phyloP scores from a whole-genome alignment of 2,329 filamentous ascomycete species.

The Penicillium sp. region DNA sequence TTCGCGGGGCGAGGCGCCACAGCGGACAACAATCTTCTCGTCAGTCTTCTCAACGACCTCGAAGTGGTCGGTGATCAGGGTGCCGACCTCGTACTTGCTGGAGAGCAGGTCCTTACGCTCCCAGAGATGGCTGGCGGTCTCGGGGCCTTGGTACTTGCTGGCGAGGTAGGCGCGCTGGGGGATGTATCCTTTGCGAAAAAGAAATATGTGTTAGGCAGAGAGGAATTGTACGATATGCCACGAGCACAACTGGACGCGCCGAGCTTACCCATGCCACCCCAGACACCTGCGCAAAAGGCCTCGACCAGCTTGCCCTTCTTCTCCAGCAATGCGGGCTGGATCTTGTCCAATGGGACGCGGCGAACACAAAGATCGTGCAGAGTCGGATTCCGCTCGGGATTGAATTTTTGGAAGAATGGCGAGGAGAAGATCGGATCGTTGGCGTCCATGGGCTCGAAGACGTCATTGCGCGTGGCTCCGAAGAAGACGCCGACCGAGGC shows the following conservation, averaged over 20 bases:
- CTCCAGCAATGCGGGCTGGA: constrained; percentile 66
- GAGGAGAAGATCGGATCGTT: constrained; percentile 64
- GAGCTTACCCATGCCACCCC: constrained; percentile 64
- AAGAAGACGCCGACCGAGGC: constrained; percentile 57
- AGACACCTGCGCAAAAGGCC: constrained; percentile 68
- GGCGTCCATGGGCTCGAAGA: constrained; percentile 59
- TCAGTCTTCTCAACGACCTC: constrained; percentile 68
- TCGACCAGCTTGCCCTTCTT: constrained; percentile 62
- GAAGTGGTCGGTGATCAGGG: constrained; percentile 70
- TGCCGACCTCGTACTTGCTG: constrained; percentile 64
- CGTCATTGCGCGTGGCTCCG: constrained; percentile 58
- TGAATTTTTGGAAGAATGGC: constrained; percentile 59
- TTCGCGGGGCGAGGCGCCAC: constrained; percentile 65
- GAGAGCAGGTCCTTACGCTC: constrained; percentile 55
- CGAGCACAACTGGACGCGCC: background rate
- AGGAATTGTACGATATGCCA: background rate
- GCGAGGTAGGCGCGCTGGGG: constrained; percentile 62
- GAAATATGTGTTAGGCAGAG: background rate
- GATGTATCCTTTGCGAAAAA: constrained; percentile 38
- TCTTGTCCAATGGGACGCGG: constrained; percentile 62
- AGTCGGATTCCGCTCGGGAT: constrained; percentile 63
- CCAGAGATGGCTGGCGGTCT: constrained; percentile 65
- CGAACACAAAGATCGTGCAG: constrained; percentile 67
- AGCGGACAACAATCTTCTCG: constrained; percentile 63
- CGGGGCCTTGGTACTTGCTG: constrained; percentile 59